phyloP scores from a whole-genome alignment of 164 flowering plant species.

The Stephania japonica region DNA sequence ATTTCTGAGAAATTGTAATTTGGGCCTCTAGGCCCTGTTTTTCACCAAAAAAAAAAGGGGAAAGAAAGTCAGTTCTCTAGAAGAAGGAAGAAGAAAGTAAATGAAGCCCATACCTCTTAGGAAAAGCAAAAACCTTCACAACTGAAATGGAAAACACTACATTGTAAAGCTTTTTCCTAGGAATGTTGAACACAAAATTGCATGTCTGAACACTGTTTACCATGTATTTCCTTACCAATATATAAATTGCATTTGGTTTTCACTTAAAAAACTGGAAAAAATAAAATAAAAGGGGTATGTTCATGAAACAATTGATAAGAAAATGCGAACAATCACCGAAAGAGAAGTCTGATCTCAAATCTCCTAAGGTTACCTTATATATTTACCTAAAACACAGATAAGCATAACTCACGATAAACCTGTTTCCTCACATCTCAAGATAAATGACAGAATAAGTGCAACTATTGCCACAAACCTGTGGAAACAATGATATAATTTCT shows the following conservation, averaged over 20 bases:
- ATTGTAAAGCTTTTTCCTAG: neutral
- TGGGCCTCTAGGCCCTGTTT: too few species aligned
- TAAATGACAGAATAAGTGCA: neutral
- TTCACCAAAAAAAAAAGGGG: too few species aligned
- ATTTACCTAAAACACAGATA: neutral
- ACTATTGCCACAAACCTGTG: conserved; percentile 58
- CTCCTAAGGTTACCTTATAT: neutral
- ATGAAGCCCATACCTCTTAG: neutral
- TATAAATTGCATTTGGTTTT: too few species aligned
- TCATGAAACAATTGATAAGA: neutral
- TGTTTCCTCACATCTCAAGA: neutral
- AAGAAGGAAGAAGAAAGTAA: too few species aligned
- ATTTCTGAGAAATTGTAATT: too few species aligned
- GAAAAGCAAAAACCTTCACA: neutral
- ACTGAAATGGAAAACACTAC: neutral
- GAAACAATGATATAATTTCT: conserved; percentile 76
- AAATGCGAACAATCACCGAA: neutral
- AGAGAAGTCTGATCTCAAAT: neutral
- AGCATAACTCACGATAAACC: neutral
- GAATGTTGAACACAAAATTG: neutral
- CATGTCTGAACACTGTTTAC: neutral
- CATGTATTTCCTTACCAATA: too few species aligned
- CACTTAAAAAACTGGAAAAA: too few species aligned
- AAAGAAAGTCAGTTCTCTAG: too few species aligned
- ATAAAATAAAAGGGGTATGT: too few species aligned